Evolutionary conservation across 1,139 yeast species (phyloP).

Genomic region (Diutina scorzettiae): DNA sequence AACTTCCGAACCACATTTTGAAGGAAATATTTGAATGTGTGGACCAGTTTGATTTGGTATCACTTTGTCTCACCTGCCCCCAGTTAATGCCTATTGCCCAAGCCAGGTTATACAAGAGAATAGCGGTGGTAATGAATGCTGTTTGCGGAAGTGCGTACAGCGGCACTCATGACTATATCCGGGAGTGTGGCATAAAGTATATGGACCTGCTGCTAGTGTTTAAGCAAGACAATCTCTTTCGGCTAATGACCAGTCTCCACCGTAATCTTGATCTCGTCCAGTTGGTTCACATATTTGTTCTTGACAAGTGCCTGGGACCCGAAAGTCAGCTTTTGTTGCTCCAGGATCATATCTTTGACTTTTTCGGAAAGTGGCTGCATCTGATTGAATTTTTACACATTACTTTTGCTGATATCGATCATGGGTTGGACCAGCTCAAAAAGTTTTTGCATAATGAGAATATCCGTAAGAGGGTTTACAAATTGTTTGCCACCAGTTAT

Average conservation of each 20-base stretch:
- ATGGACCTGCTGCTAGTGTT: conserved; percentile 24
- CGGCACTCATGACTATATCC: conserved; percentile 13
- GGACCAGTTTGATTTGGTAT: conserved; percentile 22
- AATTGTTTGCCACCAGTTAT: conserved; percentile 20
- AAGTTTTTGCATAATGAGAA: conserved; percentile 16
- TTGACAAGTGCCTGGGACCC: conserved; percentile 21
- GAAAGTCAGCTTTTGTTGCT: conserved; percentile 11
- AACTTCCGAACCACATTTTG: background rate
- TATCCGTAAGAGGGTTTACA: conserved; percentile 21
- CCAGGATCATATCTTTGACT: conserved; percentile 17
- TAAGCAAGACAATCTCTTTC: conserved; percentile 12
- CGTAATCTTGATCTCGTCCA: conserved; percentile 14
- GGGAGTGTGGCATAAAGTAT: conserved; percentile 19
- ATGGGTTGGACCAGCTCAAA: conserved; percentile 18
- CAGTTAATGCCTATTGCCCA: conserved; percentile 16
- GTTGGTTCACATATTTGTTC: conserved; percentile 20
- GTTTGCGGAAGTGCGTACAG: conserved; percentile 17
- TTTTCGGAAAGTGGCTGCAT: conserved; percentile 17
- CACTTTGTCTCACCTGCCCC: conserved; percentile 16
- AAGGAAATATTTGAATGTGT: conserved; percentile 13
- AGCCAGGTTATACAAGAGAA: conserved; percentile 19
- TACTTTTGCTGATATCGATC: conserved; percentile 20
- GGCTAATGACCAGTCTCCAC: conserved; percentile 14
- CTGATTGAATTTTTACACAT: conserved; percentile 24
- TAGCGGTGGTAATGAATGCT: conserved; percentile 21